A percentile compares a stretch with the other conserved stretches of the same genome.
phyloP scores from a whole-genome alignment of 2,329 filamentous ascomycete genomes.

The Cercospora berteroae region DNA sequence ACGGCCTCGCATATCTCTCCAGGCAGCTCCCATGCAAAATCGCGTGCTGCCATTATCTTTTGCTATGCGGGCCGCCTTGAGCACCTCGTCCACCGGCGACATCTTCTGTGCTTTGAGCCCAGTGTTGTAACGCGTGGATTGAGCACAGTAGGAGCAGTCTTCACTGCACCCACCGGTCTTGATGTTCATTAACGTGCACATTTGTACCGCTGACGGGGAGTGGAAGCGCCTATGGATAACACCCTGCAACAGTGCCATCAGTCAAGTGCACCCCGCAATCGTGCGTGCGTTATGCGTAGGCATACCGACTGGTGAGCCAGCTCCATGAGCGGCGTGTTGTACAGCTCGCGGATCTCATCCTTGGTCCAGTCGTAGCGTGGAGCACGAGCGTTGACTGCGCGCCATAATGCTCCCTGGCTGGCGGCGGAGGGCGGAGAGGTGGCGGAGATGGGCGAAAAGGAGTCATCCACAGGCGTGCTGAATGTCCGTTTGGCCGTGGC shows the following conservation, averaged over 20 bases:
- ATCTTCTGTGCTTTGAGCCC: slow-evolving; percentile 78
- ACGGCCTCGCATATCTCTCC: slow-evolving; percentile 89
- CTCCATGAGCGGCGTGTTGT: slow-evolving; percentile 77
- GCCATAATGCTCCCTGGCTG: slow-evolving; percentile 38
- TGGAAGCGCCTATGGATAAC: slow-evolving; percentile 82
- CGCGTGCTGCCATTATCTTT: slow-evolving; percentile 82
- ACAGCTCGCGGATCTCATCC: slow-evolving; percentile 77
- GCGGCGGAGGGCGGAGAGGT: slow-evolving; percentile 29
- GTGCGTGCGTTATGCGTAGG: background rate
- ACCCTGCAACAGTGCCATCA: slow-evolving; percentile 52
- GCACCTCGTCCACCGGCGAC: slow-evolving; percentile 74
- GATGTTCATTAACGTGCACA: slow-evolving; percentile 96
- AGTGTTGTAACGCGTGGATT: slow-evolving; percentile 76
- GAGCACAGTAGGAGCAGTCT: slow-evolving; percentile 90
- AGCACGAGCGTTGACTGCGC: slow-evolving; percentile 58
- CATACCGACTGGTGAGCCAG: slow-evolving; percentile 46
- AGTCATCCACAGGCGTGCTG: slow-evolving; percentile 39
- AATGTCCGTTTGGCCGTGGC: slow-evolving; percentile 26
- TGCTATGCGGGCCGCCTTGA: slow-evolving; percentile 72
- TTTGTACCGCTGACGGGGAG: slow-evolving; percentile 77
- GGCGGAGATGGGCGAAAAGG: slow-evolving; percentile 31
- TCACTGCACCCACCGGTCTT: slow-evolving; percentile 91
- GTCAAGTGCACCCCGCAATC: background rate
- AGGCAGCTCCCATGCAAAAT: slow-evolving; percentile 94
- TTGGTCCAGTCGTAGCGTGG: slow-evolving; percentile 75